Conservation (phyloP, 75 land plant species). For the Azolla pinnata region DNA sequence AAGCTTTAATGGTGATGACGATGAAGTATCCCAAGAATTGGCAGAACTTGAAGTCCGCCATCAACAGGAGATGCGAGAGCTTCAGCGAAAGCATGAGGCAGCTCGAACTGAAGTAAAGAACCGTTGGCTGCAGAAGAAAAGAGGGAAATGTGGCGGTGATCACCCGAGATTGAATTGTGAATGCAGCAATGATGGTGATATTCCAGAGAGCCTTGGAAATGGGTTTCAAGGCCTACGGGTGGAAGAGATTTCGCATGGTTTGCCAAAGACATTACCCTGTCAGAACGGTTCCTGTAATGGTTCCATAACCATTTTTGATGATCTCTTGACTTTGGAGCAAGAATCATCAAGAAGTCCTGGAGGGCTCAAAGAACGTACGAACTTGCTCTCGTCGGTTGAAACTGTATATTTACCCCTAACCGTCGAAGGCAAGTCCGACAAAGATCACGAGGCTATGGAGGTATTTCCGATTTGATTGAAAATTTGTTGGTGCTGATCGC, state of each 20-base stretch:
- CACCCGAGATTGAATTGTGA: too few species aligned
- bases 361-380: too few species aligned
- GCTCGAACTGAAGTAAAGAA: conserved; percentile 19
- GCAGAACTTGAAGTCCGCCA: conserved; percentile 13
- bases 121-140: not conserved
- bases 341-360: not conserved
- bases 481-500: too few species aligned
- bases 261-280: not conserved
- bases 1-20: conserved; percentile 12
- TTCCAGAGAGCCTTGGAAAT: not conserved
- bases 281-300: not conserved
- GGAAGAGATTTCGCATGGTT: not conserved
- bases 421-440: too few species aligned
- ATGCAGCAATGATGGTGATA: not conserved
- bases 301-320: not conserved
- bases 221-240: not conserved
- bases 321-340: not conserved
- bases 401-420: too few species aligned
- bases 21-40: conserved; percentile 15
- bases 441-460: too few species aligned
- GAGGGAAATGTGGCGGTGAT: not conserved
- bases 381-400: too few species aligned
- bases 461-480: too few species aligned
- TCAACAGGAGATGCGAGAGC: conserved; percentile 24
- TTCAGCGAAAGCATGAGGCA: conserved; percentile 24